Evolutionary conservation across 1,284 basidiomycete genomes (phyloP).

Genomic region (Inonotus hispidus): DNA sequence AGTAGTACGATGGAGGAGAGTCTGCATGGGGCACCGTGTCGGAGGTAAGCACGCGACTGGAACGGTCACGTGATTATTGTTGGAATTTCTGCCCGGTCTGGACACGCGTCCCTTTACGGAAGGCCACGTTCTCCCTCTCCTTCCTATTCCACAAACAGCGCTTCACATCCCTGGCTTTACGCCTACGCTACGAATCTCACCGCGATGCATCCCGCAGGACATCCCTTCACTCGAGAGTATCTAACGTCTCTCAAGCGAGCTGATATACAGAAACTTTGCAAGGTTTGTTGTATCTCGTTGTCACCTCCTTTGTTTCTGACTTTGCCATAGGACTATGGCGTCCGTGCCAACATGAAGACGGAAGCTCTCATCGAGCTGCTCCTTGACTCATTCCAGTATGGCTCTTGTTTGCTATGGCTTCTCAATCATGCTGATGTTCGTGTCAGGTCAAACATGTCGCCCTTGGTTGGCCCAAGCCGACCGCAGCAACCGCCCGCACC

Average conservation of each 20-base stretch:
- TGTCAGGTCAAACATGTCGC: constrained; percentile 17
- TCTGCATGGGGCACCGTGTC: background rate
- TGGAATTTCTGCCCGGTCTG: background rate
- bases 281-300: constrained; percentile 37
- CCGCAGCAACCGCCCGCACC: constrained; percentile 3
- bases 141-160: background rate
- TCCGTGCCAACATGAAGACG: constrained; percentile 74
- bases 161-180: background rate
- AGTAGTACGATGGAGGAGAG: background rate
- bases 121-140: background rate
- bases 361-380: constrained; percentile 71
- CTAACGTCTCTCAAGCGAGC: constrained; percentile 48
- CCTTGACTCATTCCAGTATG: constrained; percentile 44
- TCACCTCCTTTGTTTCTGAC: constrained; percentile 19
- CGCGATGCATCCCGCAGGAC: constrained; percentile 7
- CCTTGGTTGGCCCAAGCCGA: constrained; percentile 10
- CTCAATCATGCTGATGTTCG: background rate
- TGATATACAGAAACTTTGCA: constrained; percentile 74
- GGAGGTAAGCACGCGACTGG: background rate
- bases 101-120: background rate
- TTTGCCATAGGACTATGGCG: constrained; percentile 56
- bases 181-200: background rate
- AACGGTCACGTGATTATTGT: constrained; percentile 1
- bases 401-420: background rate
- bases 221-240: constrained; percentile 16